These are phyloP conservation scores for Triangularia verruculosa DNA, from an alignment of 2,329 filamentous ascomycete genomes.

Conservation along the genomic window DNA sequence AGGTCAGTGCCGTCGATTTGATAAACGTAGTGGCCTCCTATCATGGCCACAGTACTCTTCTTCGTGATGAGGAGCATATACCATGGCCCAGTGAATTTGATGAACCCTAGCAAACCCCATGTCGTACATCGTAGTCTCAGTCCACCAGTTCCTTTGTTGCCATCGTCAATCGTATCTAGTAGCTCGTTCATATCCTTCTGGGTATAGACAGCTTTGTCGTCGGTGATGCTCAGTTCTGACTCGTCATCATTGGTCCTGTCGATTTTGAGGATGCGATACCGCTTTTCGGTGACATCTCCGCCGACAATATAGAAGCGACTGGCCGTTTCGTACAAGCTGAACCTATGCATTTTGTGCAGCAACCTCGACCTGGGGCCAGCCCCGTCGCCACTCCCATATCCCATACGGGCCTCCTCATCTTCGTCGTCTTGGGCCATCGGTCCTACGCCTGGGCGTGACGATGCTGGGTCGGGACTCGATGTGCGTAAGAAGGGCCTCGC, in stretches of 20 bases:
- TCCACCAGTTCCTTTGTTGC: constrained; percentile 86
- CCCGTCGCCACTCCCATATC: constrained; percentile 25
- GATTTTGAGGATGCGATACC: constrained; percentile 91
- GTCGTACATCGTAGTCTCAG: constrained; percentile 85
- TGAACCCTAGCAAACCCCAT: constrained; percentile 93
- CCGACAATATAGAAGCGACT: constrained; percentile 93
- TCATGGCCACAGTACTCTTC: constrained; percentile 90
- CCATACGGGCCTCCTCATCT: constrained; percentile 28
- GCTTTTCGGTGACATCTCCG: constrained; percentile 81
- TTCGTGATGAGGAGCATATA: constrained; percentile 98
- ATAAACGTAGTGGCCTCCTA: constrained; percentile 94
- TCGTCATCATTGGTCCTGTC: constrained; percentile 78
- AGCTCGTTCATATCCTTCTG: constrained; percentile 90
- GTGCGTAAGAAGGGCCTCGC: constrained; percentile 57
- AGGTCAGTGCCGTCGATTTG: constrained; percentile 93
- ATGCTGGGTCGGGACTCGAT: constrained; percentile 47
- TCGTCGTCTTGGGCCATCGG: constrained; percentile 31
- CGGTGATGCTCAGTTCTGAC: constrained; percentile 74
- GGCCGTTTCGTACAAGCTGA: constrained; percentile 94
- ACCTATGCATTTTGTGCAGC: constrained; percentile 81
- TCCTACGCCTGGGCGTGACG: constrained; percentile 27
- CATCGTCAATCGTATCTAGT: constrained; percentile 91
- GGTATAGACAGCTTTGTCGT: constrained; percentile 93
- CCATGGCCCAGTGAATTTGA: constrained; percentile 90
- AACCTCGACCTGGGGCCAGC: constrained; percentile 33